phyloP scores from a whole-genome alignment of 2,329 filamentous ascomycete genomes.

The Hymenoscyphus occultus region DNA sequence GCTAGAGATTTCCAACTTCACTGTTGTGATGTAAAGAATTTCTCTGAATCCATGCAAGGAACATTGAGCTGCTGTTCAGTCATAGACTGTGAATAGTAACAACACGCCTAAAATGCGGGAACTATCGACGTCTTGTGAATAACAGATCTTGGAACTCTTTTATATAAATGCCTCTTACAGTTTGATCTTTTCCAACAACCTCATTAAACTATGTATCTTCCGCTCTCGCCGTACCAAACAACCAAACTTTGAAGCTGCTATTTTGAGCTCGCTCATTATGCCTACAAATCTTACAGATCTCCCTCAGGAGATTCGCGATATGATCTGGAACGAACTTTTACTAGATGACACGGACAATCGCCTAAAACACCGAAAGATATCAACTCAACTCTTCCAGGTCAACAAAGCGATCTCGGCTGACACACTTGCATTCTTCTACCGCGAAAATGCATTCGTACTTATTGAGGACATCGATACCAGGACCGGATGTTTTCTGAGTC shows the following conservation, averaged over 20 bases:
- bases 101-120: no score
- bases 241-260: not conserved
- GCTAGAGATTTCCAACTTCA: no score
- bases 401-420: not conserved
- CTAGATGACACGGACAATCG: not conserved
- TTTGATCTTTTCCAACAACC: no score
- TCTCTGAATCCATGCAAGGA: no score
- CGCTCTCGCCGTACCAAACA: not conserved
- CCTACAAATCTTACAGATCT: not conserved
- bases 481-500: not conserved
- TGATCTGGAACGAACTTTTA: not conserved
- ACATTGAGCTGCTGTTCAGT: no score
- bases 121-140: no score
- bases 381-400: not conserved
- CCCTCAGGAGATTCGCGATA: not conserved
- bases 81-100: no score
- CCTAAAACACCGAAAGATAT: not conserved
- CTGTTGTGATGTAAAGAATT: no score
- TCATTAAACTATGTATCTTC: no score
- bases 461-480: not conserved
- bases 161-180: no score
- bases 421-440: not conserved
- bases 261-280: not conserved
- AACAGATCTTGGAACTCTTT: no score
- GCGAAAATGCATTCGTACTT: not conserved